Conservation (phyloP, 768 basidiomycete genomes). For the Tylopilus sp. region DNA sequence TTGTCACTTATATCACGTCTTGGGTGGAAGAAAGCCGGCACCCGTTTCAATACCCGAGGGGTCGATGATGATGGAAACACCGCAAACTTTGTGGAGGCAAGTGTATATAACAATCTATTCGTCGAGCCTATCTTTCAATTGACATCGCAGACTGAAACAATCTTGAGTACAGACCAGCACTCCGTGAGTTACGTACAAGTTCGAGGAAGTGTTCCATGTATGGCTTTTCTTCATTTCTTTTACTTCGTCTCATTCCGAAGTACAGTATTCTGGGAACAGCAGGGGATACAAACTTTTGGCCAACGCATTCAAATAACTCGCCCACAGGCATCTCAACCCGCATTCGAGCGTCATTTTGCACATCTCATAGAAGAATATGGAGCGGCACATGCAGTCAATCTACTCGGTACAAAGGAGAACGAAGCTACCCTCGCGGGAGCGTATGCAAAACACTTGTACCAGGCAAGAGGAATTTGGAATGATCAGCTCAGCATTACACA, state of each 20-base stretch:
- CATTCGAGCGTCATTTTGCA: slow-evolving; percentile 91
- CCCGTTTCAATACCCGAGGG: slow-evolving; percentile 94
- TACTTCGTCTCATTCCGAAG: slow-evolving; percentile 10
- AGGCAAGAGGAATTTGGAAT: slow-evolving; percentile 57
- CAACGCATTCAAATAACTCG: slow-evolving; percentile 93
- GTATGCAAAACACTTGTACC: slow-evolving; percentile 77
- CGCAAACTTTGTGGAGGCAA: slow-evolving; percentile 94
- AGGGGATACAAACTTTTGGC: slow-evolving; percentile 91
- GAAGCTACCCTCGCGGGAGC: slow-evolving; percentile 81
- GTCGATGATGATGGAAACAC: slow-evolving; percentile 94
- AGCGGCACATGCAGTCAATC: slow-evolving; percentile 81
- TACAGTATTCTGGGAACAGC: slow-evolving; percentile 98
- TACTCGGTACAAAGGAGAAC: slow-evolving; percentile 90
- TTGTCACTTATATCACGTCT: slow-evolving; percentile 82
- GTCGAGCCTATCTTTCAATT: slow-evolving; percentile 6
- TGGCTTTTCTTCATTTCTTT: slow-evolving; percentile 29
- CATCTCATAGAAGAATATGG: slow-evolving; percentile 86
- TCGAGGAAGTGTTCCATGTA: slow-evolving; percentile 92
- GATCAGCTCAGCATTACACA: slow-evolving; percentile 77
- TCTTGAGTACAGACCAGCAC: slow-evolving; percentile 83
- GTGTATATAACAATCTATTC: slow-evolving; percentile 18
- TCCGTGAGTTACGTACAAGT: slow-evolving; percentile 93
- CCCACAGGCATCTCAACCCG: slow-evolving; percentile 93
- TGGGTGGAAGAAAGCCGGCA: slow-evolving; percentile 94
- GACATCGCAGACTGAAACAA: slow-evolving; percentile 74